phyloP scores from a whole-genome alignment of 768 basidiomycete species.

The Amanita molliuscula region DNA sequence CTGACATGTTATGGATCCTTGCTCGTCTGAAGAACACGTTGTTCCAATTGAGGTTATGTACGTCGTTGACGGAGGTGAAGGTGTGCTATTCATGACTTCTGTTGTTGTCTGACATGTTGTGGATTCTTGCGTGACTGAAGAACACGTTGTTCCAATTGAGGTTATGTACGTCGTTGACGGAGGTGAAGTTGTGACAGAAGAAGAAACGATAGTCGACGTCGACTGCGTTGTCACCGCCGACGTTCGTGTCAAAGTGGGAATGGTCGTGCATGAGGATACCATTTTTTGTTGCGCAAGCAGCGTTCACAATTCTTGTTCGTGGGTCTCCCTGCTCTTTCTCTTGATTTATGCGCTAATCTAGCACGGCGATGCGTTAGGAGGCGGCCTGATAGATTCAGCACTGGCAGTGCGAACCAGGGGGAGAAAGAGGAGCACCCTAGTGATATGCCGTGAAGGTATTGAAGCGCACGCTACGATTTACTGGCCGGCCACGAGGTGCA shows the following conservation, averaged over 20 bases:
- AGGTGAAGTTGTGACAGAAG: constrained; percentile 12
- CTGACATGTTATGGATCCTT: constrained; percentile 9
- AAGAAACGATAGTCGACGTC: constrained; percentile 10
- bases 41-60: constrained; percentile 12
- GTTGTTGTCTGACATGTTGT: constrained; percentile 11
- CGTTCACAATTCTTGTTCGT: no score
- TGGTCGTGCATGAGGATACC: constrained; percentile 11
- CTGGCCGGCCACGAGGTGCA: neutral
- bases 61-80: constrained; percentile 9
- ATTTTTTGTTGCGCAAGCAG: constrained; percentile 3
- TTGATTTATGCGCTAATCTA: no score
- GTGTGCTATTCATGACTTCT: constrained; percentile 9
- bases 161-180: constrained; percentile 9
- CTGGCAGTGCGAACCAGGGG: neutral
- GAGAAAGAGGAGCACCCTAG: neutral
- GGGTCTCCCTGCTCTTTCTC: no score
- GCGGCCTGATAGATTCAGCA: no score
- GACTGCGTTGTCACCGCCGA: constrained; percentile 13
- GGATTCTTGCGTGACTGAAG: constrained; percentile 1
- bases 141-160: constrained; percentile 10
- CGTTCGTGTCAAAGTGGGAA: constrained; percentile 15
- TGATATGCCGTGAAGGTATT: neutral
- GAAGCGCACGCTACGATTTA: neutral
- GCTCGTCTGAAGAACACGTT: neutral
- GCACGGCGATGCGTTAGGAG: no score